Evolutionary conservation across 257 asterid genomes (phyloP).

Genomic region (Gentiana straminea): DNA sequence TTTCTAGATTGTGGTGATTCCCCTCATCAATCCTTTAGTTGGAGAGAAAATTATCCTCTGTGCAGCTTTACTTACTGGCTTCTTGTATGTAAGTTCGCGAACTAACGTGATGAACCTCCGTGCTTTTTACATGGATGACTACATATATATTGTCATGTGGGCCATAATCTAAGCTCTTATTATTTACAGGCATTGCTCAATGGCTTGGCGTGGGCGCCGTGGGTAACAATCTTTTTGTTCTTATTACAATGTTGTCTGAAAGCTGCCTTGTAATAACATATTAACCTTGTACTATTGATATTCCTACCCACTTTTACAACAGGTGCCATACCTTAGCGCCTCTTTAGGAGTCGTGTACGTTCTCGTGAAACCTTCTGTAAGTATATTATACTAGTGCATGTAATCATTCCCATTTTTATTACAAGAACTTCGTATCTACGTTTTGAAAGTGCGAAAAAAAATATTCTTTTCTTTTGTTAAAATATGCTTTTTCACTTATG

Average conservation of each 20-base stretch:
- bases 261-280: neutral
- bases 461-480: conserved; percentile 5
- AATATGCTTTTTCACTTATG: neutral
- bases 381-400: conserved; percentile 12
- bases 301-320: conserved; percentile 16
- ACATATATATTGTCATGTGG: no score
- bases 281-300: conserved; percentile 4
- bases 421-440: neutral
- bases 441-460: conserved; percentile 1
- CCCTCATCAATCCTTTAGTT: conserved; percentile 58
- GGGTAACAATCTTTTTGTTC: conserved; percentile 36
- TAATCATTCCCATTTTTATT: neutral
- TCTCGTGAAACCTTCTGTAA: conserved; percentile 89
- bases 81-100: conserved; percentile 58
- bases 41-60: conserved; percentile 81
- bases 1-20: conserved; percentile 77
- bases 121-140: no score
- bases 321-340: conserved; percentile 88
- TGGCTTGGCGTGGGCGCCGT: conserved; percentile 96
- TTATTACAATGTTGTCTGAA: neutral
- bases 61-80: conserved; percentile 56
- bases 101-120: neutral
- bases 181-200: conserved; percentile 65
- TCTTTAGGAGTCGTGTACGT: conserved; percentile 73
- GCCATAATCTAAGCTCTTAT: neutral